Evolutionary conservation across 805 yeast genomes (phyloP).

Genomic region (Nakazawaea ernobii): DNA sequence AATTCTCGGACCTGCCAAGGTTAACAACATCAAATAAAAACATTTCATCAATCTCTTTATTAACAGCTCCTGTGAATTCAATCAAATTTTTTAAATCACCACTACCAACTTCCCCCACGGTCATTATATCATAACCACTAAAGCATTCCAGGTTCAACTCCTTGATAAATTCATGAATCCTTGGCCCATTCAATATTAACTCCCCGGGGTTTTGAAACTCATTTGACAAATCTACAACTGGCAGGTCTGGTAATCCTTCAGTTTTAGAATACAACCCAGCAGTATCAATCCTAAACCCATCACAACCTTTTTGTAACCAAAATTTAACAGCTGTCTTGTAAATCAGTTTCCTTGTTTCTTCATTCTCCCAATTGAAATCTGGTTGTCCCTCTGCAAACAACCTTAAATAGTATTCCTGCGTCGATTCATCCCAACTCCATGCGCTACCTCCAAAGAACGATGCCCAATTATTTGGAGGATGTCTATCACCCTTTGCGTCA

Average conservation of each 20-base stretch:
- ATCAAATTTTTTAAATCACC: slow-evolving; percentile 35
- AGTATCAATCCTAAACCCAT: slow-evolving; percentile 55
- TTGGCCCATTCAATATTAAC: slow-evolving; percentile 40
- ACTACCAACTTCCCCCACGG: slow-evolving; percentile 52
- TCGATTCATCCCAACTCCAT: slow-evolving; percentile 49
- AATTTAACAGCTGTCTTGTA: slow-evolving; percentile 42
- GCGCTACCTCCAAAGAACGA: slow-evolving; percentile 50
- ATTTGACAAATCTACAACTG: slow-evolving; percentile 33
- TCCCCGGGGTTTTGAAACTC: slow-evolving; percentile 33
- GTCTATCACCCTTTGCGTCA: slow-evolving; percentile 42
- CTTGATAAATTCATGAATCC: slow-evolving; percentile 53
- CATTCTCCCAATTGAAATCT: slow-evolving; percentile 58
- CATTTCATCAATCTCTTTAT: slow-evolving; percentile 35
- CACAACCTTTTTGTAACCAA: slow-evolving; percentile 53
- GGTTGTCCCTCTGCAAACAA: slow-evolving; percentile 52
- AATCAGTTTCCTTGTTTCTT: slow-evolving; percentile 29
- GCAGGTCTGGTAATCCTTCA: slow-evolving; percentile 49
- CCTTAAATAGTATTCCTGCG: slow-evolving; percentile 50
- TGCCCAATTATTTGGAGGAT: slow-evolving; percentile 54
- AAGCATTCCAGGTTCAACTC: slow-evolving; percentile 40
- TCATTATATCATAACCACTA: slow-evolving; percentile 43
- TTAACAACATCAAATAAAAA: slow-evolving; percentile 30
- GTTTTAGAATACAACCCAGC: slow-evolving; percentile 51
- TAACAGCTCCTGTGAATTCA: slow-evolving; percentile 33
- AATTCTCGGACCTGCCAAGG: slow-evolving; percentile 31